Evolutionary conservation across 2,329 filamentous ascomycete genomes (phyloP).

Genomic region (Alternaria conjuncta): DNA sequence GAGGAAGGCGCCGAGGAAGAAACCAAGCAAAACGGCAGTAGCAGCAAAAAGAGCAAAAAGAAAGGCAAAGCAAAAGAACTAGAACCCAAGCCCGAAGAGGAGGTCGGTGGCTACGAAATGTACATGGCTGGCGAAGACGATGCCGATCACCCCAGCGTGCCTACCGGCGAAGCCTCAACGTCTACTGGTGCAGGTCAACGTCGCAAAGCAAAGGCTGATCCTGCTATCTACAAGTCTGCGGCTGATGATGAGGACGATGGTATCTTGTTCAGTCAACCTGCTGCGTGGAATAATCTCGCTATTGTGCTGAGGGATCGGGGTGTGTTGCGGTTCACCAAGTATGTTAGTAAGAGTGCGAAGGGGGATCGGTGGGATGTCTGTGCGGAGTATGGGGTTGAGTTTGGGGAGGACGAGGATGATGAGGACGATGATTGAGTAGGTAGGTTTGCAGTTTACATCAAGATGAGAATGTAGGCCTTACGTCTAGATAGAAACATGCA

Average conservation of each 20-base stretch:
- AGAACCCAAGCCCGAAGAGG: conserved; percentile 53
- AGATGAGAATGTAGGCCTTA: neutral
- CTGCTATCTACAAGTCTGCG: conserved; percentile 76
- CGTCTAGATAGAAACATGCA: neutral
- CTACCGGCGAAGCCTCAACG: conserved; percentile 41
- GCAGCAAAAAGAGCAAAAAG: conserved; percentile 25
- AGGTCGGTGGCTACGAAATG: conserved; percentile 79
- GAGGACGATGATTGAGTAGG: conserved; percentile 40
- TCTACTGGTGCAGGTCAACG: conserved; percentile 57
- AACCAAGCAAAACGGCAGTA: conserved; percentile 50
- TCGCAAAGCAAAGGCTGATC: conserved; percentile 63
- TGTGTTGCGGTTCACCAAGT: conserved; percentile 93
- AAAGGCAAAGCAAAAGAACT: conserved; percentile 35
- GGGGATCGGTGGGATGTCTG: conserved; percentile 94
- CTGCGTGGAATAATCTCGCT: conserved; percentile 87
- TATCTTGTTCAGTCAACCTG: conserved; percentile 71
- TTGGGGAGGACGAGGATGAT: conserved; percentile 57
- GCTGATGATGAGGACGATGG: conserved; percentile 74
- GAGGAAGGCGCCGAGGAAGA: conserved; percentile 57
- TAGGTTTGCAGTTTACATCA: neutral
- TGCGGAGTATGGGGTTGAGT: conserved; percentile 75
- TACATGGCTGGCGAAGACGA: conserved; percentile 84
- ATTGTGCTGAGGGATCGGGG: conserved; percentile 88
- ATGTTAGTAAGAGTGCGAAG: conserved; percentile 79
- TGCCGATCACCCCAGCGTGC: conserved; percentile 59